These are phyloP conservation scores for Fraxinus cuspidata DNA, from an alignment of 257 asterid species.

Conservation along the genomic window DNA sequence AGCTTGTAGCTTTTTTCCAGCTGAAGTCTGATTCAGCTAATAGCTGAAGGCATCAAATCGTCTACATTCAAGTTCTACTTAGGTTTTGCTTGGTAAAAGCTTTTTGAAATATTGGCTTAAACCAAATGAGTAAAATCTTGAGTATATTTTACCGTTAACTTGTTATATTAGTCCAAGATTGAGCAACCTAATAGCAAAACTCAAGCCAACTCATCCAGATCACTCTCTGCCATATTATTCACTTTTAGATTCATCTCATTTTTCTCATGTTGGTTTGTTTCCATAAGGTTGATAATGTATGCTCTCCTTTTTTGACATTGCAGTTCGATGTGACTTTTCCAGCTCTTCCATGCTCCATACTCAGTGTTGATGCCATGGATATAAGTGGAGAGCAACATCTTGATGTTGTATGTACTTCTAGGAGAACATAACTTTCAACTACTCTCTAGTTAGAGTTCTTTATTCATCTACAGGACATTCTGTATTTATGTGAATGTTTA, in stretches of 20 bases:
- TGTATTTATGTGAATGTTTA: neutral
- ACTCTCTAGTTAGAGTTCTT: constrained; percentile 2
- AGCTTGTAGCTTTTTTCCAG: neutral
- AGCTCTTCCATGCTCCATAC: constrained; percentile 87
- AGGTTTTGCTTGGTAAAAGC: neutral
- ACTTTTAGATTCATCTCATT: neutral
- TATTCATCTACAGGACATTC: constrained; percentile 2
- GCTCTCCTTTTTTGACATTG: constrained; percentile 42
- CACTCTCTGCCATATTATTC: neutral
- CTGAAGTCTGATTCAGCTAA: neutral
- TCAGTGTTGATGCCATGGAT: constrained; percentile 98
- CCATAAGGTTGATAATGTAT: constrained; percentile 24
- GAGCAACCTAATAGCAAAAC: neutral
- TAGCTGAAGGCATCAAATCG: constrained; percentile 3
- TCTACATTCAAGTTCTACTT: constrained; percentile 3
- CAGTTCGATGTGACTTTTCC: constrained; percentile 99
- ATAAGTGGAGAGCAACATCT: constrained; percentile 99
- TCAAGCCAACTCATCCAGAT: constrained; percentile 6
- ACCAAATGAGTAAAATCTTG: neutral
- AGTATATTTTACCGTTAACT: constrained; percentile 1
- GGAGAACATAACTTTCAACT: constrained; percentile 20
- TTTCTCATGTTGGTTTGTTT: neutral
- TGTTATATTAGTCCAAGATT: neutral
- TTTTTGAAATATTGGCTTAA: neutral
- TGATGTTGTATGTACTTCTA: constrained; percentile 73